Evolutionary conservation across 2,329 filamentous ascomycete species (phyloP), one percentile per base, ranked within the genome.

Genomic region (Pestalotiopsis sp.): DNA sequence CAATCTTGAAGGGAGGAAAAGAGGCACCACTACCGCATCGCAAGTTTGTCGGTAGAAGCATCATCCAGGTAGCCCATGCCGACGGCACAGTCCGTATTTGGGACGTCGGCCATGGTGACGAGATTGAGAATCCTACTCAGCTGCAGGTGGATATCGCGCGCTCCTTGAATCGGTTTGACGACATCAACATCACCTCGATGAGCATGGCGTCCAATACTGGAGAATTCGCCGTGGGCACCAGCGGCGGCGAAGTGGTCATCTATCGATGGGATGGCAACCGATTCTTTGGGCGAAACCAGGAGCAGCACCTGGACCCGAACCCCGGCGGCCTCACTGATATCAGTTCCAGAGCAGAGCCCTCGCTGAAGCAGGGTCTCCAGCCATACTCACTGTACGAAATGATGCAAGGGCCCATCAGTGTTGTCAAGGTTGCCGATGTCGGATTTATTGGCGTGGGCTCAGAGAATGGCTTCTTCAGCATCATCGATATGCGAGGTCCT

Each of bases 41-140:
- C 74, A 86, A 93, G 70, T 95, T 93, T 73, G 94, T 97, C 75
- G 87, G 91, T 70, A 89, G 96, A 62, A 97, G 94, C 68, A 89
- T 98, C 59, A 87, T 97, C 6, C 92, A 95, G 70, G 93, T 93
- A 4, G 92, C 94, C 0, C 95, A 99, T 78, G 94, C 92, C 3
- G 96, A 99, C 80, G 94, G 95, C 66, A 97, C 93, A 0, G 85
- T 99, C n/a, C 87, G 95, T 40, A 84, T 98, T 6, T 99, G 95
- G 94, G 96, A 99, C 80, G 89, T 92, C 23, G 96, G 96, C 0
- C 93, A 97, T 75, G 93, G 90, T 14, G 96, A 99, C 76, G 93
- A 98, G 75, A 92, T 99, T 65, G 96, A 99, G 79, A 98, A 98
- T 75, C 86, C 89, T 13, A 85, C 86, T 4, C 86, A 93, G 66